Evolutionary conservation across 2,329 filamentous ascomycete genomes (phyloP).

Genomic region (Tolypocladium endophyticum): DNA sequence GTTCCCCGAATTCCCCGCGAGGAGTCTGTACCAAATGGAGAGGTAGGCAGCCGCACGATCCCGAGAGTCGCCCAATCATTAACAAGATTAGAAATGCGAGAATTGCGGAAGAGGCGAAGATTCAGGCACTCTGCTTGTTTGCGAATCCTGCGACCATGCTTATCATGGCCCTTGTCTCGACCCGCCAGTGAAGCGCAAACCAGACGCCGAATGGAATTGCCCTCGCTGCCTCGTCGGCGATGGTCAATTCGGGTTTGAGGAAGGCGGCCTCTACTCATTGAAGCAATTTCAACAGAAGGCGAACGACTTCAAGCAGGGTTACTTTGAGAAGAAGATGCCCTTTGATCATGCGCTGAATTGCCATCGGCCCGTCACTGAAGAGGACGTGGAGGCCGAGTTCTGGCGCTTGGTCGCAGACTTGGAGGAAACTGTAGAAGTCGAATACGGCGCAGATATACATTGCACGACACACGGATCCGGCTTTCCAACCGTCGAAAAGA

Average conservation of each 20-base stretch:
- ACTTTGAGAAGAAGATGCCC: conserved; percentile 85
- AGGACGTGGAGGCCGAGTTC: conserved; percentile 93
- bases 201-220: conserved; percentile 91
- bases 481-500: conserved; percentile 87
- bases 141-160: conserved; percentile 84
- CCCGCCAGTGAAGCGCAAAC: conserved; percentile 65
- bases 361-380: conserved; percentile 74
- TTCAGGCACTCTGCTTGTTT: conserved; percentile 59
- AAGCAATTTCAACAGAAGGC: conserved; percentile 95
- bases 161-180: conserved; percentile 86
- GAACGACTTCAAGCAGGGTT: conserved; percentile 85
- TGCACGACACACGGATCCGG: conserved; percentile 96
- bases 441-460: conserved; percentile 96
- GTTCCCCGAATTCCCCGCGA: conserved; percentile 55
- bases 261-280: conserved; percentile 89
- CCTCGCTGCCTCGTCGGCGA: conserved; percentile 91
- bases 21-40: conserved; percentile 32
- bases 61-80: conserved; percentile 14
- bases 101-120: conserved; percentile 75
- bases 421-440: conserved; percentile 92
- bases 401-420: conserved; percentile 91
- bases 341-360: conserved; percentile 77
- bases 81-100: conserved; percentile 57
- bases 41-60: conserved; percentile 16
- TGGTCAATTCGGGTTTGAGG: conserved; percentile 93